Evolutionary conservation across 1,139 yeast species (phyloP), one percentile per base, ranked within the genome.

Genomic region (Candida sp.): DNA sequence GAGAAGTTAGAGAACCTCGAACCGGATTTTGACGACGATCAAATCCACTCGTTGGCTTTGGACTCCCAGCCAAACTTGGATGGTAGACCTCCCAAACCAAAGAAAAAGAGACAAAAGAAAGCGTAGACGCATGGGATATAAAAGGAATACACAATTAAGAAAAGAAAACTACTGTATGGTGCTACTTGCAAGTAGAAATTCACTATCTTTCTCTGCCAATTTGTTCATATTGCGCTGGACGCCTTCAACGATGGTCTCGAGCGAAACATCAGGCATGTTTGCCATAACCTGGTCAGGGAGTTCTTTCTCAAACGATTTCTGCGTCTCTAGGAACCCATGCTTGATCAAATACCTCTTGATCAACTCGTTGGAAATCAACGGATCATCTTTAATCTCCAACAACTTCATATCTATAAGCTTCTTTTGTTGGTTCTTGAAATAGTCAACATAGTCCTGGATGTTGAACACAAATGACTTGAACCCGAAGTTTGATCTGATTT

Each of bases 401-500:
- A 43, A 25, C 26, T 43, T 43, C 46, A 43, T 43, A 42, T 68
- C 66, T 39, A 68, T 54, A 11, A 69, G 51, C 41, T 61, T 62
- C 46, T 66, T 67, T 44, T 63, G 61, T 35, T 66, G 66, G 2
- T 55, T 54, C 51, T 80, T 80, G 58, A 65, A 70, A 2, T 64
- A 72, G 42, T 79, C 77, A 47, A 88, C 83, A 65, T 89, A 88
- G 52, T 81, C 80, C 49, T 80, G 80, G 56, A 92, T 88, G 65
- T 92, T 91, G 66, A 85, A 92, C 50, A 78, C 73, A 65, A 92
- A 92, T 50, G 84, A 77, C 49, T 67, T 70, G 55, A 73, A 84
- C 1, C 98, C 98, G 60, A 93, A 88, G 64, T 92, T 93, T 4
- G 96, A 81, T 12, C 69, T 72, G 1, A 89, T 73, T 46, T 60